Evolutionary conservation across 441 rosid genomes (phyloP), one percentile per base, ranked within the genome.

Genomic region (Mallotus repandus): DNA sequence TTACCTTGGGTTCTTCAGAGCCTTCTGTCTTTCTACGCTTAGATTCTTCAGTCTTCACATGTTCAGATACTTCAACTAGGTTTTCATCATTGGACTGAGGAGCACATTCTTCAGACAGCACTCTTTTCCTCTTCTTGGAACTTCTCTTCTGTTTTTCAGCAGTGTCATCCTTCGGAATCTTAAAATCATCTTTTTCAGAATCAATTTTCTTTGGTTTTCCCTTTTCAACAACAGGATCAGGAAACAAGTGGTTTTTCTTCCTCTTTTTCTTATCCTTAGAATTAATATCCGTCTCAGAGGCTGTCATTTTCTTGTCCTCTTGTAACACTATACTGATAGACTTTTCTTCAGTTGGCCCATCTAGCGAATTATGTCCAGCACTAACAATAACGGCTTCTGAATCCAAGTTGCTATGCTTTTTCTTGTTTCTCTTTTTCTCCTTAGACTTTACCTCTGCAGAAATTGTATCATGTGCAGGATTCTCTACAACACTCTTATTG

Each of bases 111-210:
- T 87, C 87, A 72, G 93, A 83, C 74, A 79, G 86, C 25, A 63
- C 59, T 79, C 93, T 84, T 85, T 96, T 96, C 73, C 97, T 85
- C 82, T 96, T 96, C 86, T 90, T 94, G 69, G 92, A 85, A 73
- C 35, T 72, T 69, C 81, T 86, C 57, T 63, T 56, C 49, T 76
- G 81, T 69, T 79, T 82, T 29, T 70, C 75, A 70, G 43, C 38
- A 9, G 52, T 46, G 59, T 77, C 81, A 50, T 72, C 78, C 32
- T 74, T 67, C 0, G 70, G 60, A 68, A 60, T 70, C 76, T 68
- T 66, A 7, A 69, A 15, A 22, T 68, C 75, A 72, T 70, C 72
- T 14, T 74, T 73, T 53, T 60, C 66, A 22, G 82, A 72, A 75
- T 72, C 74, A 18, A n/a, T 66, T 57, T 41, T 21, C 72, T 63